A percentile compares a stretch with the other conserved stretches of the same genome.
Evolutionary conservation across 2,329 filamentous ascomycete genomes (phyloP).

Genomic region (Chalaropsis ovoidea): DNA sequence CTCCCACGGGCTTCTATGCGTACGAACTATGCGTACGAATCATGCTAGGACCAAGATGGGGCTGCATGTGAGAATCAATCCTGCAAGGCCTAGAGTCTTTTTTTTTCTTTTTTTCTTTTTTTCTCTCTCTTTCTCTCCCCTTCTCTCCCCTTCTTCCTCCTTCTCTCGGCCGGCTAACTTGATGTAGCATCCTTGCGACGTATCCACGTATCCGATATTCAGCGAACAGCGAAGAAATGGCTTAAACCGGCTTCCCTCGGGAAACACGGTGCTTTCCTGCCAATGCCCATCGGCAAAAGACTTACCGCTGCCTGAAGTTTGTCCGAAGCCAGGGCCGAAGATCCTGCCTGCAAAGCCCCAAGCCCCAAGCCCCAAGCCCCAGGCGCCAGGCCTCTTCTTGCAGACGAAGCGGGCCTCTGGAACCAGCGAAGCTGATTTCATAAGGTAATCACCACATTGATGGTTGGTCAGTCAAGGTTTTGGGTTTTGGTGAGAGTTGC

Average conservation of each 20-base stretch:
- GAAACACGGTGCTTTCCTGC: neutral
- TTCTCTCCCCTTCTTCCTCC: neutral
- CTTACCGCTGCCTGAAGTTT: conserved; percentile 4
- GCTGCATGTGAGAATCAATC: neutral
- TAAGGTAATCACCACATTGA: conserved; percentile 9
- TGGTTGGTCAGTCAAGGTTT: conserved; percentile 4
- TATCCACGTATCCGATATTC: neutral
- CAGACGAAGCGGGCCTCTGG: conserved; percentile 10
- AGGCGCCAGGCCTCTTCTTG: neutral
- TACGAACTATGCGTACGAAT: neutral
- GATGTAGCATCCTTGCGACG: neutral
- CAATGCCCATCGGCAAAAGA: neutral
- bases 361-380: neutral
- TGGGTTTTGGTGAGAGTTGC: neutral
- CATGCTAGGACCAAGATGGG: neutral
- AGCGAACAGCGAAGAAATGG: neutral
- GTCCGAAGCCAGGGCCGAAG: conserved; percentile 2
- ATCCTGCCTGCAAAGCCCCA: conserved; percentile 3
- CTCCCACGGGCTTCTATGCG: neutral
- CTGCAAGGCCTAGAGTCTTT: neutral
- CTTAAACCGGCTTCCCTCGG: conserved; percentile 15
- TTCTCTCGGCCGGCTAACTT: conserved; percentile 11
- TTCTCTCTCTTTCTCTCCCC: neutral
- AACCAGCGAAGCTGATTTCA: conserved; percentile 5
- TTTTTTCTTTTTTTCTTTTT: neutral